These are phyloP conservation scores for Nakaseomyces delphensis DNA, from an alignment of 1,139 yeast species.

Conservation along the genomic window DNA sequence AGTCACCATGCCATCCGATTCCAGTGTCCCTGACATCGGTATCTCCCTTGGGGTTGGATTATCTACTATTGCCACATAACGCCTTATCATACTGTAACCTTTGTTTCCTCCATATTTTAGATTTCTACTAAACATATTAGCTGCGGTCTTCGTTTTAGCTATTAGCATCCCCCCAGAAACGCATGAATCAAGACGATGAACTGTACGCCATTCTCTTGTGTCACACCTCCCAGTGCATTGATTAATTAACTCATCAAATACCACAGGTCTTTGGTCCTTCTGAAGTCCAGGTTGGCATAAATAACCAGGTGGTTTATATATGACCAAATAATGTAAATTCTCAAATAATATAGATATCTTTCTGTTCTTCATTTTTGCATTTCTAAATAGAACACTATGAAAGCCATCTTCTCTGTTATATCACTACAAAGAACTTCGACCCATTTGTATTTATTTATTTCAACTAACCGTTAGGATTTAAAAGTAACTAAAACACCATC, in stretches of 20 bases:
- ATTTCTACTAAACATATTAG: constrained; percentile 30
- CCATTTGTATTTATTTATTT: no score
- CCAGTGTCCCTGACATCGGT: constrained; percentile 5
- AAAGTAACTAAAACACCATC: no score
- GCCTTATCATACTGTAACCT: constrained; percentile 29
- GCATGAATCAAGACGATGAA: constrained; percentile 33
- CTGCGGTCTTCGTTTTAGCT: constrained; percentile 29
- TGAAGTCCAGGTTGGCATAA: constrained; percentile 10
- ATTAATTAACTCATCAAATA: background rate
- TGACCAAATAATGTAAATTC: constrained; percentile 9
- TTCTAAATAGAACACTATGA: no score
- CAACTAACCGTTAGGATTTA: no score
- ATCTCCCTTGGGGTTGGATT: background rate
- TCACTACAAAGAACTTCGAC: no score
- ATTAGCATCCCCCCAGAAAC: constrained; percentile 36
- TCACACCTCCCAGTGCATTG: background rate
- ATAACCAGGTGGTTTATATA: constrained; percentile 10
- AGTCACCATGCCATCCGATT: constrained; percentile 14
- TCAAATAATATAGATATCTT: constrained; percentile 1
- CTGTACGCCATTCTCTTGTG: constrained; percentile 20
- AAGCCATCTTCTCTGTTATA: no score
- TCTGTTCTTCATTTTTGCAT: background rate
- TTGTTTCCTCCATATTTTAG: constrained; percentile 29
- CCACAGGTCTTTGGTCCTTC: background rate
- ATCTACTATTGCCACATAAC: constrained; percentile 24